Conservation (phyloP, 78 protist species). For the Dictyostelium citrinum region DNA sequence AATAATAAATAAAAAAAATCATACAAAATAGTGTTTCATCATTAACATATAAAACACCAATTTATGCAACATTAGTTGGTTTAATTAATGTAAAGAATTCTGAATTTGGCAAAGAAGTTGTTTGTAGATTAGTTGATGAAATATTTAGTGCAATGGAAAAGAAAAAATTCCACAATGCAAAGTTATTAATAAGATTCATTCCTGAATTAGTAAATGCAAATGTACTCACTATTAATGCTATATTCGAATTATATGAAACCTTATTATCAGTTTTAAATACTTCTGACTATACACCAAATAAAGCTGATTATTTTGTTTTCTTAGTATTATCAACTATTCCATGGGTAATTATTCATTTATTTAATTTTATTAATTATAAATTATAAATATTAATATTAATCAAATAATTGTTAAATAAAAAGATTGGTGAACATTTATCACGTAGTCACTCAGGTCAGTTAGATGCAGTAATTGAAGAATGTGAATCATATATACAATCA, state of each 20-base stretch:
- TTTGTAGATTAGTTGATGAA: conserved; percentile 55
- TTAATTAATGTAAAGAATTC: conserved; percentile 40
- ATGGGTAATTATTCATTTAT: not conserved
- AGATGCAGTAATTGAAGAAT: conserved; percentile 43
- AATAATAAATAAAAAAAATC: not conserved
- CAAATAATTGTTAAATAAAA: not conserved
- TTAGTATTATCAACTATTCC: conserved; percentile 60
- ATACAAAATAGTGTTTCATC: not conserved
- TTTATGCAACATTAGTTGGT: conserved; percentile 69
- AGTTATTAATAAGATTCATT: conserved; percentile 41
- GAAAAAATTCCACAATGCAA: conserved; percentile 10
- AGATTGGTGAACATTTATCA: conserved; percentile 28
- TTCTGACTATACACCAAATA: conserved; percentile 31
- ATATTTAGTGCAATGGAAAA: conserved; percentile 25
- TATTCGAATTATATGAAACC: conserved; percentile 54
- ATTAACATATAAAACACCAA: conserved; percentile 67
- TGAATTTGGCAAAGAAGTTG: conserved; percentile 72
- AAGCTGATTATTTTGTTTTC: conserved; percentile 50
- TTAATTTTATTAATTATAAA: not conserved
- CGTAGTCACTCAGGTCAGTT: conserved; percentile 23
- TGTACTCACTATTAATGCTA: conserved; percentile 5
- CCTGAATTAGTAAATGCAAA: conserved; percentile 25
- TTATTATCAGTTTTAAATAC: conserved; percentile 11
- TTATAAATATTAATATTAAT: not conserved
- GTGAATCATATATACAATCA: conserved; percentile 14